A percentile compares a stretch with the other conserved stretches of the same genome.
phyloP scores from a whole-genome alignment of 148 eudicot species.

The Vaccinium darrowii region DNA sequence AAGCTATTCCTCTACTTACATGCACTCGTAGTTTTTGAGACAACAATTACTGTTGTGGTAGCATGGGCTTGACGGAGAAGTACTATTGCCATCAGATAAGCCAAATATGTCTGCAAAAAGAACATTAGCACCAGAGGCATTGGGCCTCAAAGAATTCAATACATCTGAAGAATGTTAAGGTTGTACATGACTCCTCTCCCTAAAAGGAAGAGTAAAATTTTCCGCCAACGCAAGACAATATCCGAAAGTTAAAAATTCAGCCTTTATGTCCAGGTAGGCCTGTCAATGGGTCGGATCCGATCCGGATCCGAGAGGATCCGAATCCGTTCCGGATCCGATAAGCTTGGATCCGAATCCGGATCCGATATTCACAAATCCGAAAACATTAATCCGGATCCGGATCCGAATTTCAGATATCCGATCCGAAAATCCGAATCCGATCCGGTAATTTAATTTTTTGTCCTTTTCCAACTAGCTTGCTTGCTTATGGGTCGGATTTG shows the following conservation, averaged over 20 bases:
- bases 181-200: neutral
- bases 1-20: slow-evolving; percentile 42
- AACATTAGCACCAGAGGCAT: slow-evolving; percentile 42
- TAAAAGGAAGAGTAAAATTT: neutral
- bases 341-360: too few species aligned
- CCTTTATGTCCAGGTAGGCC: neutral
- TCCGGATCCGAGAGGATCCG: too few species aligned
- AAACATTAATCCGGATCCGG: too few species aligned
- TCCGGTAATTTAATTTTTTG: too few species aligned
- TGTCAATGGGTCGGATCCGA: too few species aligned
- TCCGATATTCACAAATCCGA: too few species aligned
- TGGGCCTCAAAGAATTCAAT: slow-evolving; percentile 50
- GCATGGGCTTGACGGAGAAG: slow-evolving; percentile 31
- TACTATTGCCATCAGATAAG: slow-evolving; percentile 27
- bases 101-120: slow-evolving; percentile 60
- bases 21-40: slow-evolving; percentile 38
- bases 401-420: too few species aligned
- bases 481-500: too few species aligned
- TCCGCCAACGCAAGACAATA: neutral
- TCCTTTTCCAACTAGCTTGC: too few species aligned
- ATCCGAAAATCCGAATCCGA: too few species aligned
- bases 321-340: too few species aligned
- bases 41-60: slow-evolving; percentile 39
- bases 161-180: slow-evolving; percentile 48
- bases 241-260: neutral